Base-by-base conservation (phyloP, 257 asterid species). In the Paulownia fortunei region DNA sequence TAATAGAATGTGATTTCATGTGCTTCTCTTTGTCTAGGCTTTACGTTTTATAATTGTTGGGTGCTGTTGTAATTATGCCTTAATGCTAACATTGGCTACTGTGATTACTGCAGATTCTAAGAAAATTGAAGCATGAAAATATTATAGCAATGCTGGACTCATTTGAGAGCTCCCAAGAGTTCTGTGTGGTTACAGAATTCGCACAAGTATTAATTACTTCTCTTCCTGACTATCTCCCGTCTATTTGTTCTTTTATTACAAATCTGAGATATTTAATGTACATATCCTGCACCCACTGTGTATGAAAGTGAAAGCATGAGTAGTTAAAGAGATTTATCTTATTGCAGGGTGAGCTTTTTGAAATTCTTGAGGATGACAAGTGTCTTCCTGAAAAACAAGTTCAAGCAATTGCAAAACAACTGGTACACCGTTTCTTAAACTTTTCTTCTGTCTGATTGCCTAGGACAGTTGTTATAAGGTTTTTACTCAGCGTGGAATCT, bases 371-470 rank as follows among this genome's bases (percentile, higher is more conserved):
- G 87, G 98, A 96, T 86, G 99, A 96, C 84, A 96, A 93, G 82
- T 92, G 95, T 84, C 99, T 96, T 74, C 99, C 98, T 10, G 98
- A 96, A 83, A 96, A 93, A 83, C 98, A 96, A 89, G 99, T 96
- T 72, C 98, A 93, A 84, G 98, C 97, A 80, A 96, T 96, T 78
- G 98, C 99, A 6, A 96, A 93, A 80, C 99, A 96, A 84, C 83
- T 96, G 98, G 98, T 93, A 90, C 60, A 70, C 21, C 8, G 21
- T 78, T 72, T 66, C 51, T 69, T 73, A 39, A 23, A 47, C 49
- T 61, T 69, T 42, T 23, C 76, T 72, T 73, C 41, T 44, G 66
- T 74, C 58, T 73, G 72, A 59, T 52, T 60, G 62, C 26, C 63
- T 51, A 39, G 42, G 37, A 39, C 37, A 37, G 55, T 19, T 26